A percentile compares a stretch with the other conserved stretches of the same genome.
Conservation (phyloP, 495 filamentous ascomycete species). For the Neurospora africana region DNA sequence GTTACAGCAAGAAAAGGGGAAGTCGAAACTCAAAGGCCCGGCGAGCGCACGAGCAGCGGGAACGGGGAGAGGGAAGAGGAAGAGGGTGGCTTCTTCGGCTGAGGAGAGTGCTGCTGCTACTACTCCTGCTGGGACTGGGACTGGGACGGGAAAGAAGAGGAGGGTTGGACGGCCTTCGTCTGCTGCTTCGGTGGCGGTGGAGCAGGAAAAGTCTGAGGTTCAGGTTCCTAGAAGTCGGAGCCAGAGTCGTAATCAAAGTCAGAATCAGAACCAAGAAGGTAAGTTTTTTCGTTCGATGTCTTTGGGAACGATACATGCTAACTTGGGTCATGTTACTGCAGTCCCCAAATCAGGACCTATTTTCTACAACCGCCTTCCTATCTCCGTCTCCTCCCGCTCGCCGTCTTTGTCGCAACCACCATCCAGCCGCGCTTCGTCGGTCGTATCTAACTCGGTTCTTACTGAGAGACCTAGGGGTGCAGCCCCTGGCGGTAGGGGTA, state of each 20-base stretch:
- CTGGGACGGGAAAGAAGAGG: neutral
- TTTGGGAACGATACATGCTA: neutral
- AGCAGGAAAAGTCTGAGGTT: neutral
- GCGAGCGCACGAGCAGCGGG: neutral
- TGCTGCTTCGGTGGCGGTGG: neutral
- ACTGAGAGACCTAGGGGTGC: neutral
- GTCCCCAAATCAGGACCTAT: neutral
- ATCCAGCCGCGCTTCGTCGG: neutral
- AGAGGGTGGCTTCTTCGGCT: neutral
- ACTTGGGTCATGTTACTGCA: neutral
- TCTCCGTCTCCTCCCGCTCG: neutral
- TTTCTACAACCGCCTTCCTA: neutral
- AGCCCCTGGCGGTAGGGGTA: too few relatives aligned
- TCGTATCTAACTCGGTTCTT: neutral
- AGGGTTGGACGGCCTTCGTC: neutral
- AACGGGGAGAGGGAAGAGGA: neutral
- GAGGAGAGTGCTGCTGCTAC: neutral
- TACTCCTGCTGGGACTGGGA: neutral
- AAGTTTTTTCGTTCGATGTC: neutral
- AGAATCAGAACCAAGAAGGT: neutral
- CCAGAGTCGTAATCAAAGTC: neutral
- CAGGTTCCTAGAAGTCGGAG: neutral
- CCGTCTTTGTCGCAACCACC: neutral
- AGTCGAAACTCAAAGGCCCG: neutral
- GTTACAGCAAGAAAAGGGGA: slow-evolving; percentile 11